phyloP scores from a whole-genome alignment of 2,329 filamentous ascomycete genomes.

The Emmonsia crescens region DNA sequence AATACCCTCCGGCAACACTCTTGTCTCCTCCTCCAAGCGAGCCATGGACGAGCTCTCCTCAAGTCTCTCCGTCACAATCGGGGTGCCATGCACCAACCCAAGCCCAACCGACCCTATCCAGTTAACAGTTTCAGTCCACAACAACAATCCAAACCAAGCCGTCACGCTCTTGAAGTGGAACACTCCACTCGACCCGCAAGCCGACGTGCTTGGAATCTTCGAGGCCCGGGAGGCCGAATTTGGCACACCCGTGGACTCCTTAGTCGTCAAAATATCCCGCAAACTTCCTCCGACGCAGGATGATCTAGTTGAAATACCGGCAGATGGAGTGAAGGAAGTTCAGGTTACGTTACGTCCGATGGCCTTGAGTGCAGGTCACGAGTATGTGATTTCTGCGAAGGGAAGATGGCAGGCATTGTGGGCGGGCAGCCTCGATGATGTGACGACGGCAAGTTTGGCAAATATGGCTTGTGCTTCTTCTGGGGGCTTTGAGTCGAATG shows the following conservation, averaged over 20 bases:
- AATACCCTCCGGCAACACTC: neutral
- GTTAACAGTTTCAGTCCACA: constrained; percentile 17
- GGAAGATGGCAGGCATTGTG: constrained; percentile 30
- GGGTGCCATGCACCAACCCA: constrained; percentile 14
- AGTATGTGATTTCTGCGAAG: constrained; percentile 23
- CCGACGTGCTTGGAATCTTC: constrained; percentile 23
- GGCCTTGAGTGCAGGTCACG: constrained; percentile 20
- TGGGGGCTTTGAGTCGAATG: constrained; percentile 20
- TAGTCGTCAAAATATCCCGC: constrained; percentile 25
- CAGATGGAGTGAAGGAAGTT: constrained; percentile 15
- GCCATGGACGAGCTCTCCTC: constrained; percentile 4
- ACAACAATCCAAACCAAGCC: constrained; percentile 20
- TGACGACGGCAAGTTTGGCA: constrained; percentile 17
- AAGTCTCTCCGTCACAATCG: constrained; percentile 10
- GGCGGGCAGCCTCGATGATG: constrained; percentile 16
- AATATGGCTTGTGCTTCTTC: constrained; percentile 12
- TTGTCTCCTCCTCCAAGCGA: constrained; percentile 7
- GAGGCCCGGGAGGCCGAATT: constrained; percentile 17
- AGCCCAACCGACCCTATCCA: constrained; percentile 9
- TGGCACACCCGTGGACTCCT: constrained; percentile 16
- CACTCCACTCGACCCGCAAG: constrained; percentile 26
- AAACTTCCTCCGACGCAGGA: constrained; percentile 21
- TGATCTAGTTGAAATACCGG: constrained; percentile 24
- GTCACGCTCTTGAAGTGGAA: constrained; percentile 30
- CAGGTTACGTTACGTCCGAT: constrained; percentile 18